phyloP scores from a whole-genome alignment of 2,329 filamentous ascomycete genomes.

The Neofusicoccum sp. region DNA sequence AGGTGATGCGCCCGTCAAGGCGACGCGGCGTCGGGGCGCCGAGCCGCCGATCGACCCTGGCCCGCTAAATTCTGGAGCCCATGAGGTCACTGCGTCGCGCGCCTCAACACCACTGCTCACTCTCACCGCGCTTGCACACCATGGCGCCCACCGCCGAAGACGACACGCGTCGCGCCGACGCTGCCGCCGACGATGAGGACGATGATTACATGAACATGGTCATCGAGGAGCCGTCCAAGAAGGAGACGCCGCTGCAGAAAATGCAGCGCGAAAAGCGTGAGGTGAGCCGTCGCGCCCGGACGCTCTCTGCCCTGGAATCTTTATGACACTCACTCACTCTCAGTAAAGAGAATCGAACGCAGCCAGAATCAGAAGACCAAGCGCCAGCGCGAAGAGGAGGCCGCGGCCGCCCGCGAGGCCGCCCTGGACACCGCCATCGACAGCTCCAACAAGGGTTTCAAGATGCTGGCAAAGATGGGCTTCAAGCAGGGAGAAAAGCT shows the following conservation, averaged over 20 bases:
- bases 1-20: background rate
- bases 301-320: background rate
- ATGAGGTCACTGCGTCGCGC: slow-evolving; percentile 9
- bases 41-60: slow-evolving; percentile 7
- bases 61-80: background rate
- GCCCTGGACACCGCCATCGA: slow-evolving; percentile 68
- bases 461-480: slow-evolving; percentile 97
- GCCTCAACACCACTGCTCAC: background rate
- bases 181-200: slow-evolving; percentile 47
- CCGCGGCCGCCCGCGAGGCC: slow-evolving; percentile 68
- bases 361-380: slow-evolving; percentile 62
- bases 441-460: slow-evolving; percentile 74
- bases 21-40: slow-evolving; percentile 1
- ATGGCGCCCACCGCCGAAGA: background rate
- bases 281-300: slow-evolving; percentile 29
- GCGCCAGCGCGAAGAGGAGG: slow-evolving; percentile 74
- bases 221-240: slow-evolving; percentile 64
- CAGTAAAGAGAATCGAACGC: slow-evolving; percentile 15
- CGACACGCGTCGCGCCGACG: background rate
- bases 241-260: slow-evolving; percentile 64
- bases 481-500: slow-evolving; percentile 75
- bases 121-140: background rate
- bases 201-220: slow-evolving; percentile 98
- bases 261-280: slow-evolving; percentile 54
- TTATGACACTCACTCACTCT: slow-evolving; percentile 14